Base-by-base conservation (phyloP, 371 early-diverging fungal species). In the Batkoa obscura region DNA sequence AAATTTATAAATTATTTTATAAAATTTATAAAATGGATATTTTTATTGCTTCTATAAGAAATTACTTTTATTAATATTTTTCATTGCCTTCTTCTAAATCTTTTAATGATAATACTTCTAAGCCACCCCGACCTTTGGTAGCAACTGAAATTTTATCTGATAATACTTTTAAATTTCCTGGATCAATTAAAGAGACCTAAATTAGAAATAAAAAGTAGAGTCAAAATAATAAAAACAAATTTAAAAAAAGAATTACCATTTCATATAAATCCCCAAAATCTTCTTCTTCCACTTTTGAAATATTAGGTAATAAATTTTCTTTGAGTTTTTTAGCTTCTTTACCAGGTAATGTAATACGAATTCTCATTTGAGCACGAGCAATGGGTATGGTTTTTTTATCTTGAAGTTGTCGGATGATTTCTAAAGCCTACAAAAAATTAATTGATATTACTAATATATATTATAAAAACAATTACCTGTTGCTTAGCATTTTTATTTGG, bases 331-430 rank as follows among this genome's bases (percentile, higher is more conserved):
- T 97, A 1, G 78, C 76, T 31, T 94, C 93, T 66, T 90, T 94
- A 43, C 72, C 72, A 0, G 88, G 75, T 51, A 91, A 59, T 1
- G 71, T 72, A 12, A 96, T 59, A 59, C 87, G 69, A 10, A 94
- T 60, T 3, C 89, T 72, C 95, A 98, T 95, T 62, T 88, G 90
- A 4, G 93, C 96, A 48, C 92, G 74, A 12, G 84, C 82, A 62
- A 98, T 96, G 8, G 92, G 93, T 43, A 98, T 72, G 0, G 81
- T 68, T 51, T 78, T 74, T 61, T 86, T 84, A 58, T 87, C 84
- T 67, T 95, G 86, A 46, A 98, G 66, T 66, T 81, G 85, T 60
- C 79, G 84, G 55, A 98, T 94, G 13, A 90, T 86, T 49, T 94
- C 94, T 41, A 58, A 35, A 59, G 17, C 42, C 42, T 39, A 55